phyloP scores from a whole-genome alignment of 1,284 basidiomycete species.

The Xerocomus nothofagi region DNA sequence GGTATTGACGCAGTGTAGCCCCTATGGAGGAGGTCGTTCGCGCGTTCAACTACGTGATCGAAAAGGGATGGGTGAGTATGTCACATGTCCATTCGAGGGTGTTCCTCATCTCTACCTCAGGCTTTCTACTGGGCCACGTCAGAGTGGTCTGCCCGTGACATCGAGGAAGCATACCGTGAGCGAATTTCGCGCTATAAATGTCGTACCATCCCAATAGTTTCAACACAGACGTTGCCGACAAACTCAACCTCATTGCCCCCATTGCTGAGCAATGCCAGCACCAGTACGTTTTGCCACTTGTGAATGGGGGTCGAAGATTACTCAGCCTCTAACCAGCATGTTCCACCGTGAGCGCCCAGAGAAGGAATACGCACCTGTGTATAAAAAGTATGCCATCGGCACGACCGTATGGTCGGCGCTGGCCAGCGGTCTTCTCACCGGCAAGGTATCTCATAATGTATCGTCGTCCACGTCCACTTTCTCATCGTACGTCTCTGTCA shows the following conservation, averaged over 20 bases:
- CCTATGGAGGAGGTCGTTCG: slow-evolving; percentile 51
- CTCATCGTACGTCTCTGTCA: slow-evolving; percentile 9
- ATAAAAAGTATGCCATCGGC: slow-evolving; percentile 41
- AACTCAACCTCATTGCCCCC: slow-evolving; percentile 58
- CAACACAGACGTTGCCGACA: slow-evolving; percentile 48
- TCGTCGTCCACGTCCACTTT: background rate
- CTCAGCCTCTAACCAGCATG: slow-evolving; percentile 30
- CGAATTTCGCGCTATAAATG: background rate
- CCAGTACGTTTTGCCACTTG: slow-evolving; percentile 32
- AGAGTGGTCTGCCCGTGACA: slow-evolving; percentile 58
- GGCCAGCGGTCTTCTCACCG: slow-evolving; percentile 52
- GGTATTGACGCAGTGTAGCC: slow-evolving; percentile 20
- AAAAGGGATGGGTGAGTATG: slow-evolving; percentile 39
- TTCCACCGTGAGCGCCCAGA: slow-evolving; percentile 58
- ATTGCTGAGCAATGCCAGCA: slow-evolving; percentile 61
- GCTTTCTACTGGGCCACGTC: slow-evolving; percentile 56
- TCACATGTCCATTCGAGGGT: background rate
- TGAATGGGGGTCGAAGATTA: background rate
- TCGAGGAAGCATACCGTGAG: slow-evolving; percentile 51
- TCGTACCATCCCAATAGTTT: background rate
- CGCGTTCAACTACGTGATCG: slow-evolving; percentile 45
- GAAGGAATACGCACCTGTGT: slow-evolving; percentile 52
- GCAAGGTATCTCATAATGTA: slow-evolving; percentile 37
- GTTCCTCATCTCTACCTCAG: slow-evolving; percentile 14
- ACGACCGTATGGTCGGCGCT: slow-evolving; percentile 65